Percentiles rank a stretch among this genome's conserved stretches.
Conservation (phyloP, 2,329 filamentous ascomycete genomes). For the Curvularia spicifera region DNA sequence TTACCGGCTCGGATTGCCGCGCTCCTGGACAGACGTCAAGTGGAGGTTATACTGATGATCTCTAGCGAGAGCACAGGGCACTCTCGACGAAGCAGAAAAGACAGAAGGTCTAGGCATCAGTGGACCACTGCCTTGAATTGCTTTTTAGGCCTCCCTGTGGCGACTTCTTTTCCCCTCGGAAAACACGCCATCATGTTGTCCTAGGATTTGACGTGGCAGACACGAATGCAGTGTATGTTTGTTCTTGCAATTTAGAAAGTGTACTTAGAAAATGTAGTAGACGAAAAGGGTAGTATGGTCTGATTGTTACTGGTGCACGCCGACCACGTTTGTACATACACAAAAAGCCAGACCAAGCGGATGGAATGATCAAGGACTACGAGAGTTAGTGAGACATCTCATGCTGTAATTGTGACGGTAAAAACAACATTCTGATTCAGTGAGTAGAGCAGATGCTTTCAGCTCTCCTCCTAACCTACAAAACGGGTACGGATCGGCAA, state of each 20-base stretch:
- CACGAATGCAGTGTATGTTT: neutral
- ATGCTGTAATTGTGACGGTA: no score
- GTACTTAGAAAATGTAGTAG: no score
- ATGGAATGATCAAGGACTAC: no score
- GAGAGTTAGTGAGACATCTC: no score
- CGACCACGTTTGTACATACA: no score
- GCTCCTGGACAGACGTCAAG: neutral
- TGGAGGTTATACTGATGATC: neutral
- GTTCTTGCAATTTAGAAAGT: neutral
- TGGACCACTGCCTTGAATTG: neutral
- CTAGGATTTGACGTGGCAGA: neutral
- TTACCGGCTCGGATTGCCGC: neutral
- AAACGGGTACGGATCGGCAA: neutral
- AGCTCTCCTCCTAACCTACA: no score
- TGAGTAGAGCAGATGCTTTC: no score
- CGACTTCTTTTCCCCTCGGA: neutral
- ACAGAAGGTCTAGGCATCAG: neutral
- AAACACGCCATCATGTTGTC: neutral
- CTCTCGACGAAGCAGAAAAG: neutral
- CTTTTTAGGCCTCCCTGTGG: neutral
- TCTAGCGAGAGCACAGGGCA: neutral
- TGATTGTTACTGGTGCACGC: neutral
- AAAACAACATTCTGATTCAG: no score
- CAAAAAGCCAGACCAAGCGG: no score
- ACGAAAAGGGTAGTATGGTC: neutral